phyloP scores from a whole-genome alignment of 139 green algal genomes.

The Chlamydomonas incerta region DNA sequence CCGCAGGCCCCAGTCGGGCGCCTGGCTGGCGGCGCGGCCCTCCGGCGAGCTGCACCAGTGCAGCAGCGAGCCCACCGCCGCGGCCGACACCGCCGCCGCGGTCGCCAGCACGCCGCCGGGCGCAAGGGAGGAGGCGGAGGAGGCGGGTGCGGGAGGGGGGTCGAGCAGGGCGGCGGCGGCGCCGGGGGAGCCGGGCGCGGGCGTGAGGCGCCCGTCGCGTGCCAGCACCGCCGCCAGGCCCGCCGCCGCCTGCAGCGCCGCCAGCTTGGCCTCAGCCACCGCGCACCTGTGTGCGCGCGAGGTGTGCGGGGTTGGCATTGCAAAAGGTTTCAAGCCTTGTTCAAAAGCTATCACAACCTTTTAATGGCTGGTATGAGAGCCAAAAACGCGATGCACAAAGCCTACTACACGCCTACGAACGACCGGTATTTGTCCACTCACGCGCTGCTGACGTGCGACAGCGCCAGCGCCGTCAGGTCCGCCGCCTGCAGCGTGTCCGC shows the following conservation, averaged over 20 bases:
- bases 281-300: background rate
- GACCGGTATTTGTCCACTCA: too few species aligned
- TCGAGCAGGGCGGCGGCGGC: background rate
- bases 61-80: constrained; percentile 8
- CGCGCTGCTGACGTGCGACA: constrained; percentile 8
- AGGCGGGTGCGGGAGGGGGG: background rate
- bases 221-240: constrained; percentile 34
- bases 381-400: too few species aligned
- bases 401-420: too few species aligned
- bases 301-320: too few species aligned
- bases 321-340: too few species aligned
- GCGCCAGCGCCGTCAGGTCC: background rate
- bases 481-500: background rate
- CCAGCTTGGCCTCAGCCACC: constrained; percentile 20
- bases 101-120: background rate
- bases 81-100: background rate
- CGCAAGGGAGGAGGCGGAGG: background rate
- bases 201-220: constrained; percentile 7
- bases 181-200: background rate
- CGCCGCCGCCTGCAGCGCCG: constrained; percentile 25
- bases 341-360: too few species aligned
- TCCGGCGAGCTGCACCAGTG: background rate
- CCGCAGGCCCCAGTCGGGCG: constrained; percentile 24
- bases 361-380: too few species aligned
- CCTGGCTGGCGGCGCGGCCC: background rate